Evolutionary conservation across 192 early-diverging fungal species (phyloP).

Genomic region (Martensiomyces pterosporus): DNA sequence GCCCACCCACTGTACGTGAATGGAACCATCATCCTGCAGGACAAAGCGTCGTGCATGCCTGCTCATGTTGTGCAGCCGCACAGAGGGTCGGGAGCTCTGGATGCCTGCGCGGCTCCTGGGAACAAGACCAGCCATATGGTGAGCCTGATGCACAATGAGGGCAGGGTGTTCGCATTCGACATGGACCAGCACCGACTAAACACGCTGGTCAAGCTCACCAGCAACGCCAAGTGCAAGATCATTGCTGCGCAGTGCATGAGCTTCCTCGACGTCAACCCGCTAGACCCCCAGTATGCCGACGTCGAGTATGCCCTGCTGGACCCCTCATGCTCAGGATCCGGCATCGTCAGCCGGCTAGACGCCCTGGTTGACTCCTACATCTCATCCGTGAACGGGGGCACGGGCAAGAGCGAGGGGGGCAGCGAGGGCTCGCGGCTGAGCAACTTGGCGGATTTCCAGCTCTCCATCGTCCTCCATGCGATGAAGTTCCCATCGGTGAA

Average conservation of each 20-base stretch:
- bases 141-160: conserved; percentile 82
- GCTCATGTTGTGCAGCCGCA: conserved; percentile 75
- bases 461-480: conserved; percentile 74
- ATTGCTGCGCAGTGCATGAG: conserved; percentile 33
- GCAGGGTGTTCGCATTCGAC: conserved; percentile 89
- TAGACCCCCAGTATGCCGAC: conserved; percentile 57
- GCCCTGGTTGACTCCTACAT: conserved; percentile 64
- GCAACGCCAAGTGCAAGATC: conserved; percentile 75
- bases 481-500: conserved; percentile 81
- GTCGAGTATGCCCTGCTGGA: conserved; percentile 91
- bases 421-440: conserved; percentile 58
- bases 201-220: conserved; percentile 68
- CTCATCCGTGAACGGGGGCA: conserved; percentile 34
- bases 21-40: conserved; percentile 87
- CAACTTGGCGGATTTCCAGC: conserved; percentile 84
- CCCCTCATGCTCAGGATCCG: conserved; percentile 94
- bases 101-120: conserved; percentile 95
- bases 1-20: conserved; percentile 67
- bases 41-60: conserved; percentile 94
- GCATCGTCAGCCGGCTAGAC: conserved; percentile 88
- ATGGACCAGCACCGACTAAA: conserved; percentile 69
- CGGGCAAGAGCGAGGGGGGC: conserved; percentile 6
- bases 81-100: conserved; percentile 60
- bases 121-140: conserved; percentile 97
- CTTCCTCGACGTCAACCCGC: conserved; percentile 81